Base-by-base conservation (phyloP, 345 rosid genomes). In the Clarkia xantiana region DNA sequence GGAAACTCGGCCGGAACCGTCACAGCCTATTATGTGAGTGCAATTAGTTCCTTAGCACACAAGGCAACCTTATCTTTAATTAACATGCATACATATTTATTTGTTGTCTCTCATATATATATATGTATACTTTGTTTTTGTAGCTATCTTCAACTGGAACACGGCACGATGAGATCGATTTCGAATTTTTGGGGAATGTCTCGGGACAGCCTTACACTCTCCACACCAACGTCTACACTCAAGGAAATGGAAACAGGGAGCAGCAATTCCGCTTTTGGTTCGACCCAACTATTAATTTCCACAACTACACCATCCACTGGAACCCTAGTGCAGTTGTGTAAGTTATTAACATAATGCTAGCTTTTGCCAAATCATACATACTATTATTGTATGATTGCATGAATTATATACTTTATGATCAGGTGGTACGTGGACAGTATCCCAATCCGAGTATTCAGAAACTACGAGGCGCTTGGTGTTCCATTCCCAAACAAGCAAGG, bases 111-210 rank as follows among this genome's bases (percentile, higher is more conserved):
- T n/a, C n/a, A n/a, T n/a, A n/a, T n/a, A n/a, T n/a, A n/a, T n/a
- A n/a, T n/a, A n/a, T n/a, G n/a, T n/a, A n/a, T n/a, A n/a, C n/a
- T n/a, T n/a, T n/a, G n/a, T 18, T 62, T 60, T 18, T 55, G 57
- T 65, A 79, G 91, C 44, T 79, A 55, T 68, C 86, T 3, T 79
- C 91, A 25, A 60, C 57, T 0, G 89, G 82, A 17, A 67, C 44
- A 62, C 52, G 29, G 53, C 96, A 81, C 25, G 81, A 83, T 23
- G 85, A 87, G 61, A 79, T 87, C 52, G 85, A 83, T 53, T 83
- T 73, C 1, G 94, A 81, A 67, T 81, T 83, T 72, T 51, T 81
- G 18, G 87, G 94, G 19, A 87, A 83, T 40, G 57, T 72, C 18
- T 73, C 80, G 1, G 94, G 94, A 19, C 59, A 83, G 48, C 94